Conservation (phyloP, 768 basidiomycete genomes). For the Boletus speciosus region DNA sequence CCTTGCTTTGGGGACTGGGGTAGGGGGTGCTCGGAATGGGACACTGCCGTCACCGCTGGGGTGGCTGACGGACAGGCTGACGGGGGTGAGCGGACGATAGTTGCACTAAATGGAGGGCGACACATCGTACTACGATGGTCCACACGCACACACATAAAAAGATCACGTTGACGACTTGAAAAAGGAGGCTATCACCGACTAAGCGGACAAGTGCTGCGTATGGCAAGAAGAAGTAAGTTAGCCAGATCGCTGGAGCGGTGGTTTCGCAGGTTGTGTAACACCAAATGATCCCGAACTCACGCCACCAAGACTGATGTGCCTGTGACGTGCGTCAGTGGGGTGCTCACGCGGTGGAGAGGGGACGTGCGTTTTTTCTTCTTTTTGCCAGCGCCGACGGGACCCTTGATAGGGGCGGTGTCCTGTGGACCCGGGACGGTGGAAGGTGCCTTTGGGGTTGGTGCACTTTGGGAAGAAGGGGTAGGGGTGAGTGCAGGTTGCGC, state of each 20-base stretch:
- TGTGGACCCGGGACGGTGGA: slow-evolving; percentile 39
- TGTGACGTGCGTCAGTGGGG: slow-evolving; percentile 7
- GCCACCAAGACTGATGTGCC: slow-evolving; percentile 25
- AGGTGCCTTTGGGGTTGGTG: slow-evolving; percentile 31
- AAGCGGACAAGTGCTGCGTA: background rate
- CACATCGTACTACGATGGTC: background rate
- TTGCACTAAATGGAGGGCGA: background rate
- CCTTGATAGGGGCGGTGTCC: slow-evolving; percentile 44
- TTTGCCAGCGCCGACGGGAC: slow-evolving; percentile 50
- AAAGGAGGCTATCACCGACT: background rate
- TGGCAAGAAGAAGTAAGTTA: too few relatives aligned
- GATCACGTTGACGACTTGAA: background rate
- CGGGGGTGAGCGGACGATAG: slow-evolving; percentile 56
- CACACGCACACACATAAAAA: background rate
- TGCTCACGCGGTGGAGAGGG: background rate
- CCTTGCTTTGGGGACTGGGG: slow-evolving; percentile 62
- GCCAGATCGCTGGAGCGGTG: background rate
- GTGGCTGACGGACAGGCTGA: slow-evolving; percentile 74
- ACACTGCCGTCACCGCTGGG: slow-evolving; percentile 68
- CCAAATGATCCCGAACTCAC: slow-evolving; percentile 7
- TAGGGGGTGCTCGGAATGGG: slow-evolving; percentile 59
- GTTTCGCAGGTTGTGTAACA: background rate
- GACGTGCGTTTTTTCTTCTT: slow-evolving; percentile 75
- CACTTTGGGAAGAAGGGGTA: slow-evolving; percentile 31
- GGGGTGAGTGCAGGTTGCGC: slow-evolving; percentile 32